Base-by-base conservation (phyloP, 2,329 filamentous ascomycete genomes). In the Fusarium pilosicola region DNA sequence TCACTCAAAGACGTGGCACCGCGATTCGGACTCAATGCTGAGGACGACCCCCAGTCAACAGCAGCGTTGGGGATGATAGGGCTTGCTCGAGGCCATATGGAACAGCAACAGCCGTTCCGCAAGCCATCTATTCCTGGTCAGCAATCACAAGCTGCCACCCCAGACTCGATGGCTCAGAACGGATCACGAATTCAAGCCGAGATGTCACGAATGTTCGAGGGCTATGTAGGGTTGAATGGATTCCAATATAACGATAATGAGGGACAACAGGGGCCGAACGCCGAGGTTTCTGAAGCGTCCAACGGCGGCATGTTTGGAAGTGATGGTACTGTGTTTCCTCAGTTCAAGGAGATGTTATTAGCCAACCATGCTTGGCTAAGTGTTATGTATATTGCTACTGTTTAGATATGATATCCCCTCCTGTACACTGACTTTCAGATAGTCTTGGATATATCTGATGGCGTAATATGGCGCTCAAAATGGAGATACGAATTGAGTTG, bases 1-100 rank as follows among this genome's bases (percentile, higher is more conserved):
- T 89, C 90, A 1, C 86, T 95, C 42, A 93, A 93, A 75, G 90
- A 93, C 68, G 90, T 94, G 12, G 93, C 91, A 0, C 91, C 92
- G 2, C 88, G 90, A 26, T 87, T 95, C 2, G 93, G 93, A 1
- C 85, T 93, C 26, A 81, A 83, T 58, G 76, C 79, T 3, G 81
- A 83, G 32, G 83, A 87, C 13, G 87, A 89, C 67, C 82, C 87
- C 0, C 87, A 88, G 69, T 86, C 85, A 17, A 85, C 81, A 15
- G 87, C 87, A 3, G 87, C 87, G 0, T 75, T 88, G n/a, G 85
- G 85, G 2, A 89, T 89, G 87, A 86, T 88, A 54, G 88, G 86
- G 2, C 80, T 89, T 11, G 87, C 88, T 8, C 81, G 82, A 24
- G 82, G 83, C 1, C 82, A 83, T 45, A 71, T 81, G 63, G 78